Evolutionary conservation across 805 yeast genomes (phyloP), one percentile per base, ranked within the genome.

Genomic region (Ogataea trehaloabstinens): DNA sequence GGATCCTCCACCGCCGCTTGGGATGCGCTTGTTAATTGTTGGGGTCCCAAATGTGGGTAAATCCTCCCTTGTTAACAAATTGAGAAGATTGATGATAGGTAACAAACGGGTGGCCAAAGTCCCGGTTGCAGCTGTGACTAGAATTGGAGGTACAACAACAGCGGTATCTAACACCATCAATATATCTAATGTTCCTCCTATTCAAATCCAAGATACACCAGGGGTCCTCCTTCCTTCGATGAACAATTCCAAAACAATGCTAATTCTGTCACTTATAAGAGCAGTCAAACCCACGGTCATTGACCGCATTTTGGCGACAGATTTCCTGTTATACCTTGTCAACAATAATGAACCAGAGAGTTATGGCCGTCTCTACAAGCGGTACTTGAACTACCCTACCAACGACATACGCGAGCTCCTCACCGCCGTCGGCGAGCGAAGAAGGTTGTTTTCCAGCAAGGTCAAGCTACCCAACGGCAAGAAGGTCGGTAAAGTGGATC

Each of bases 11-110:
- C 95, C 96, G 0, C 96, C 97, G 0, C 61, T 89, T 42, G 98
- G 98, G 0, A 66, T 85, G 34, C 63, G 89, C 17, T 61, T 85
- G 41, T 68, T 90, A 68, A 76, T 91, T 31, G 80, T 83, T 5
- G 99, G 99, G 0, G 85, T 93, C 93, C 99, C 99, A 1, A 93
- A 93, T 58, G 95, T 89, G n/a, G 99, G 99, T 0, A 93, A 93
- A 61, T 85, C 95, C 10, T 84, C 96, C 0, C 58, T 93, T 34
- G 82, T 90, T 19, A 93, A 93, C 54, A 70, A 82, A 0, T 63
- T 90, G 35, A 64, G 96, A 42, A 64, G 64, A 6, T 64, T 36
- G 13, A 60, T 65, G 18, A 28, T 51, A 32, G 38, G 38, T 15
- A 32, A 34, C 6, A 29, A 17, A 15, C 31, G 63, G 6, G 57